phyloP scores from a whole-genome alignment of 129 eudicot species.

The Smallanthus sonchifolius region DNA sequence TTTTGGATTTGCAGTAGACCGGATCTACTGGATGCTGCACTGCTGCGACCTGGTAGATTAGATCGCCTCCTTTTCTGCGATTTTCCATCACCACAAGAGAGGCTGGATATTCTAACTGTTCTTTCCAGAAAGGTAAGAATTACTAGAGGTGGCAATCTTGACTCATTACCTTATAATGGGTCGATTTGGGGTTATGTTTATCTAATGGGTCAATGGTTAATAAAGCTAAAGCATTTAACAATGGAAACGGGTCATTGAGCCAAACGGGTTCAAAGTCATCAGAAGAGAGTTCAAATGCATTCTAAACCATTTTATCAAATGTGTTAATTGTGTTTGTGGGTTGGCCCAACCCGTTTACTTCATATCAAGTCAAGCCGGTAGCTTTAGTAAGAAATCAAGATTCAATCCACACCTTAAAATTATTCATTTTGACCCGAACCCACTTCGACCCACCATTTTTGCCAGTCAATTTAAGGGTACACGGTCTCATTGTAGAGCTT shows the following conservation, averaged over 20 bases:
- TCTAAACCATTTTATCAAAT: neutral
- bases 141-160: neutral
- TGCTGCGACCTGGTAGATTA: conserved; percentile 88
- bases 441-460: neutral
- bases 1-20: conserved; percentile 68
- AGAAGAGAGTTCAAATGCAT: neutral
- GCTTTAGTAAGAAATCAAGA: too few relatives aligned
- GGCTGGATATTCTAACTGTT: conserved; percentile 78
- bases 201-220: neutral
- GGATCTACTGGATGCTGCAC: conserved; percentile 95
- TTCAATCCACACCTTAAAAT: neutral
- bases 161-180: neutral
- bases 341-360: neutral
- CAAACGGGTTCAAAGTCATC: neutral
- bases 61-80: conserved; percentile 93
- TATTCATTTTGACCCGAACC: neutral
- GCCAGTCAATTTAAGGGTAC: neutral
- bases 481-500: neutral
- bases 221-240: neutral
- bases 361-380: too few relatives aligned
- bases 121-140: conserved; percentile 77
- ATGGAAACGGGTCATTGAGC: neutral
- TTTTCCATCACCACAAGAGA: conserved; percentile 73
- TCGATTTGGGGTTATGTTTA: neutral
- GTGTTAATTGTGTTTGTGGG: neutral